Percentiles rank a stretch among this genome's conserved stretches.
Conservation (phyloP, 2,329 filamentous ascomycete genomes). For the Penicillium palitans region DNA sequence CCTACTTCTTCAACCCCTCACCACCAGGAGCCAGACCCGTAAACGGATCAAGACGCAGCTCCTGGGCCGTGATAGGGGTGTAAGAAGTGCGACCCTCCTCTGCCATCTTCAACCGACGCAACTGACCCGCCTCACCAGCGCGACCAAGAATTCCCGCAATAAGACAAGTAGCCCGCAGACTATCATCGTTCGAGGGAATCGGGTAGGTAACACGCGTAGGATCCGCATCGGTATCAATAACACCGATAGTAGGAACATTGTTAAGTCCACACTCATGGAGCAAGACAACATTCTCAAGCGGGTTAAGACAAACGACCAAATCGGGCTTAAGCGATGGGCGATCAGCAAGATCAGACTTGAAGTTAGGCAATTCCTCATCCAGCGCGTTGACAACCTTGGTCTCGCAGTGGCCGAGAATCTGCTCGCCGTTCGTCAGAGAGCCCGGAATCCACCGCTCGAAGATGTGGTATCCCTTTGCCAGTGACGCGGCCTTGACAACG, state of each 20-base stretch:
- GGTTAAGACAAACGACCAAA: slow-evolving; percentile 88
- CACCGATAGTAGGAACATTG: slow-evolving; percentile 88
- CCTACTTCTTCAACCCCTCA: slow-evolving; percentile 15
- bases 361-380: slow-evolving; percentile 66
- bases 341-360: slow-evolving; percentile 63
- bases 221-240: slow-evolving; percentile 91
- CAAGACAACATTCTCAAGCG: slow-evolving; percentile 84
- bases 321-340: slow-evolving; percentile 76
- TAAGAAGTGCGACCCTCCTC: slow-evolving; percentile 63
- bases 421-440: slow-evolving; percentile 86
- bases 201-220: slow-evolving; percentile 94
- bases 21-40: slow-evolving; percentile 19
- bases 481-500: slow-evolving; percentile 76
- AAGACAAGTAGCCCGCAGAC: slow-evolving; percentile 76
- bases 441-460: slow-evolving; percentile 94
- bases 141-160: slow-evolving; percentile 83
- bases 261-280: slow-evolving; percentile 87
- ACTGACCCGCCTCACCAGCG: slow-evolving; percentile 76
- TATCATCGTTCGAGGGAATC: slow-evolving; percentile 96
- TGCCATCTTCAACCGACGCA: slow-evolving; percentile 64
- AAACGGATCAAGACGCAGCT: slow-evolving; percentile 29
- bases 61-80: slow-evolving; percentile 25
- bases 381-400: slow-evolving; percentile 75
- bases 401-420: slow-evolving; percentile 71
- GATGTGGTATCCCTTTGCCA: slow-evolving; percentile 79